Percentiles rank a stretch among this genome's conserved stretches.
Evolutionary conservation across 2,329 filamentous ascomycete species (phyloP).

Genomic region (Talaromyces atroroseus): DNA sequence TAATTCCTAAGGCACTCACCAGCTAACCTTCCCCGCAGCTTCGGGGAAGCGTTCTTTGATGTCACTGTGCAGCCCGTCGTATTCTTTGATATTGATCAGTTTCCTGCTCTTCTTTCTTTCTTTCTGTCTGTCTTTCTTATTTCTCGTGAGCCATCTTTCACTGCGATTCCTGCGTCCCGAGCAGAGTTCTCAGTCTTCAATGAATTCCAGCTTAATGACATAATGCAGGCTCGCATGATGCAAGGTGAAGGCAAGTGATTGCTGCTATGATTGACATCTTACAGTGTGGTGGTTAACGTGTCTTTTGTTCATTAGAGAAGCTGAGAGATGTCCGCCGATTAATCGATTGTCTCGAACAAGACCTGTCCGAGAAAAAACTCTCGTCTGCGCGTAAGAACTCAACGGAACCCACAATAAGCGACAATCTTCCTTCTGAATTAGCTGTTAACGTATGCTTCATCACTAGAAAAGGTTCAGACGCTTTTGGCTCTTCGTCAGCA

Average conservation of each 20-base stretch:
- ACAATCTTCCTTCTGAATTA: neutral
- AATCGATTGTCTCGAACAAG: constrained; percentile 56
- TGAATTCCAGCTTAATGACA: neutral
- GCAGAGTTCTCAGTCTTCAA: neutral
- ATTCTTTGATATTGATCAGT: neutral
- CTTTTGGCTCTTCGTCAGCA: constrained; percentile 68
- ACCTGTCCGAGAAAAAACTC: constrained; percentile 57
- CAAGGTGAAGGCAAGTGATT: constrained; percentile 7
- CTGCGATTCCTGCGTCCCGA: neutral
- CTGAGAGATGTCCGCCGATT: constrained; percentile 62
- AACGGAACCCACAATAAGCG: neutral
- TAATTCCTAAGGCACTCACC: neutral
- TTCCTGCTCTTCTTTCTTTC: neutral
- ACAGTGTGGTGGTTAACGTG: neutral
- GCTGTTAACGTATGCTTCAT: neutral
- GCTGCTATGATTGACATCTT: neutral
- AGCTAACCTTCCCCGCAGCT: neutral
- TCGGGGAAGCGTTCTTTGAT: neutral
- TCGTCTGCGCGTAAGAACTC: constrained; percentile 51
- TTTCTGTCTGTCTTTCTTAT: neutral
- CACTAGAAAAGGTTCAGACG: constrained; percentile 33
- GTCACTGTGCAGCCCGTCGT: neutral
- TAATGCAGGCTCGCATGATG: constrained; percentile 8
- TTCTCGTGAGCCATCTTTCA: neutral
- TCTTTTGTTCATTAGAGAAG: constrained; percentile 52